Evolutionary conservation across 2,329 filamentous ascomycete species (phyloP).

Genomic region (Plenodomus biglobosus): DNA sequence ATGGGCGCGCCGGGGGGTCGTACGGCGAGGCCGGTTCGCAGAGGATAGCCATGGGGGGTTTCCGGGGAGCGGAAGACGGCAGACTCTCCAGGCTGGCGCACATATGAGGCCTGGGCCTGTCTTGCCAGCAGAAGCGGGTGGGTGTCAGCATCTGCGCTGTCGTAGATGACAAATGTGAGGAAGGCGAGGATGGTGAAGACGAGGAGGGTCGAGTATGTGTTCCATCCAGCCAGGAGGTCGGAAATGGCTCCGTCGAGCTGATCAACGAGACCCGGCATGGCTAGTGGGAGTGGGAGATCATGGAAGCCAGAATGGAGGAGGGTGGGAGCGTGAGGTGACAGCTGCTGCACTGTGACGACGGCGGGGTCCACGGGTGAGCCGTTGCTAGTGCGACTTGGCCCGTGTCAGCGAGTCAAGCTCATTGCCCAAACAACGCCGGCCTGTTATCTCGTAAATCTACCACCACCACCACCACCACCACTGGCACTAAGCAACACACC

Average conservation of each 20-base stretch:
- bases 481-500: too few species aligned
- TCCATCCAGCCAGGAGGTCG: conserved; percentile 75
- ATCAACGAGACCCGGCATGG: conserved; percentile 56
- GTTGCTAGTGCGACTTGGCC: too few species aligned
- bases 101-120: conserved; percentile 75
- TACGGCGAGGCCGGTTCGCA: conserved; percentile 60
- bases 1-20: conserved; percentile 77
- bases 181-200: conserved; percentile 66
- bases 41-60: conserved; percentile 71
- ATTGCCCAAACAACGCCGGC: too few species aligned
- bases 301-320: too few species aligned
- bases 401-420: too few species aligned
- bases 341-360: too few species aligned
- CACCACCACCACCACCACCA: too few species aligned
- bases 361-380: too few species aligned
- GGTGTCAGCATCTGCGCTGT: conserved; percentile 78
- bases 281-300: conserved; percentile 5
- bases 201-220: conserved; percentile 74
- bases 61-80: conserved; percentile 82
- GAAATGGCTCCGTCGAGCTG: conserved; percentile 72
- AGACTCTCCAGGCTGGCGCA: conserved; percentile 82
- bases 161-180: conserved; percentile 70
- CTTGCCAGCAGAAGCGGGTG: conserved; percentile 89
- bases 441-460: too few species aligned
- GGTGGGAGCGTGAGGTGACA: too few species aligned